Evolutionary conservation across 768 basidiomycete species (phyloP).

Genomic region (Tulasnella sp.): DNA sequence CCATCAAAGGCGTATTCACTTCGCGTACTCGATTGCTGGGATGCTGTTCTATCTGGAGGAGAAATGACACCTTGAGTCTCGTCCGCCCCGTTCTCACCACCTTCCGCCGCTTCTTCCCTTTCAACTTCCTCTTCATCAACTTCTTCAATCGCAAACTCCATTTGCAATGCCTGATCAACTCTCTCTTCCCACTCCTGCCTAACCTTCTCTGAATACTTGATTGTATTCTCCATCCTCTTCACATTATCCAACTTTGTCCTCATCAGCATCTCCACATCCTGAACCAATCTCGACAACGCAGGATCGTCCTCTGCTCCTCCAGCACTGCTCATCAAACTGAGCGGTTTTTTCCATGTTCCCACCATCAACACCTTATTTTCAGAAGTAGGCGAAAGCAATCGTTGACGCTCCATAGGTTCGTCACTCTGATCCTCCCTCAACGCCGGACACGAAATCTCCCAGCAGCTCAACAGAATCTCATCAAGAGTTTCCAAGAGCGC

Average conservation of each 20-base stretch:
- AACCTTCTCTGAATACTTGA: conserved; percentile 92
- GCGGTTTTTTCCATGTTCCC: conserved; percentile 75
- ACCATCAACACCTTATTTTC: conserved; percentile 77
- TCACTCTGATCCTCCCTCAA: conserved; percentile 74
- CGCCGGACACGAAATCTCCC: conserved; percentile 74
- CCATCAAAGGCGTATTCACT: conserved; percentile 50
- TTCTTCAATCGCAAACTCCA: conserved; percentile 32
- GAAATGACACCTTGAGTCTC: conserved; percentile 24
- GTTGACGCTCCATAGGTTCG: conserved; percentile 85
- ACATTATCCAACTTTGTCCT: conserved; percentile 90
- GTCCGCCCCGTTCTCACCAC: conserved; percentile 21
- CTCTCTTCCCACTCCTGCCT: conserved; percentile 94
- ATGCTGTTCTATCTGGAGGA: neutral
- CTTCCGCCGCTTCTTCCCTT: conserved; percentile 26
- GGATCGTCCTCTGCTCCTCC: too few species aligned
- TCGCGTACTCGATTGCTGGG: conserved; percentile 38
- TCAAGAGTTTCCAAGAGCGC: conserved; percentile 75
- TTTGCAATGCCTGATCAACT: conserved; percentile 50
- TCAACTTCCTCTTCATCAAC: conserved; percentile 38
- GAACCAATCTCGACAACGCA: conserved; percentile 66
- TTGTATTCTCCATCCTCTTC: conserved; percentile 91
- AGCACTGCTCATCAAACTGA: conserved; percentile 28
- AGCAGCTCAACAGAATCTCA: conserved; percentile 65
- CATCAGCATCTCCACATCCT: conserved; percentile 82
- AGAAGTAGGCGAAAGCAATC: conserved; percentile 76